phyloP scores from a whole-genome alignment of 2,329 filamentous ascomycete species.

The Aspergillus alliaceus region DNA sequence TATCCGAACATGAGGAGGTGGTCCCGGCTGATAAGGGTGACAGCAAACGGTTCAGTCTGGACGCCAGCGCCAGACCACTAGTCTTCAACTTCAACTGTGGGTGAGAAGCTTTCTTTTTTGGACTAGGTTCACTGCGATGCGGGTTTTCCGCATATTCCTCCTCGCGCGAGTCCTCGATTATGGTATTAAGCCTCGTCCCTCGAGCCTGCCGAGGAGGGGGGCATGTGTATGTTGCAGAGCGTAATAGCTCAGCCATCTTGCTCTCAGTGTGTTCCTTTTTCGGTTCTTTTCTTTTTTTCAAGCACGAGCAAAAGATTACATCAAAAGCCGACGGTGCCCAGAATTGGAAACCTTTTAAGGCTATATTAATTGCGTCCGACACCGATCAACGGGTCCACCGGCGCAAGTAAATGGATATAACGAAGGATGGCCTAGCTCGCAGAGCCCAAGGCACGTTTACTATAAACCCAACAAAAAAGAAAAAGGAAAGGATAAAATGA shows the following conservation, averaged over 20 bases:
- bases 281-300: neutral
- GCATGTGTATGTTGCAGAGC: slow-evolving; percentile 53
- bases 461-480: slow-evolving; percentile 17
- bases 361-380: slow-evolving; percentile 31
- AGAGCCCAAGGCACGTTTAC: slow-evolving; percentile 30
- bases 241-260: slow-evolving; percentile 49
- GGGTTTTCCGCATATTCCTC: slow-evolving; percentile 22
- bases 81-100: slow-evolving; percentile 39
- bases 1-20: slow-evolving; percentile 46
- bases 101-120: slow-evolving; percentile 5
- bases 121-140: slow-evolving; percentile 2
- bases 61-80: slow-evolving; percentile 25
- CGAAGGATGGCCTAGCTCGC: slow-evolving; percentile 32
- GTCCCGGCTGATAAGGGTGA: slow-evolving; percentile 35
- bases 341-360: slow-evolving; percentile 21
- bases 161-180: slow-evolving; percentile 57
- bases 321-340: slow-evolving; percentile 11
- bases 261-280: slow-evolving; percentile 16
- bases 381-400: slow-evolving; percentile 33
- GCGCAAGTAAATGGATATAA: slow-evolving; percentile 23
- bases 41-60: slow-evolving; percentile 26
- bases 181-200: slow-evolving; percentile 62
- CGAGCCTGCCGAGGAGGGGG: slow-evolving; percentile 58
- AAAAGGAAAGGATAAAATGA: slow-evolving; percentile 23
- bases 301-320: neutral